Evolutionary conservation across 225 moss, liverwort and hornwort genomes (phyloP).

Genomic region (Rhytidiadelphus loreus): DNA sequence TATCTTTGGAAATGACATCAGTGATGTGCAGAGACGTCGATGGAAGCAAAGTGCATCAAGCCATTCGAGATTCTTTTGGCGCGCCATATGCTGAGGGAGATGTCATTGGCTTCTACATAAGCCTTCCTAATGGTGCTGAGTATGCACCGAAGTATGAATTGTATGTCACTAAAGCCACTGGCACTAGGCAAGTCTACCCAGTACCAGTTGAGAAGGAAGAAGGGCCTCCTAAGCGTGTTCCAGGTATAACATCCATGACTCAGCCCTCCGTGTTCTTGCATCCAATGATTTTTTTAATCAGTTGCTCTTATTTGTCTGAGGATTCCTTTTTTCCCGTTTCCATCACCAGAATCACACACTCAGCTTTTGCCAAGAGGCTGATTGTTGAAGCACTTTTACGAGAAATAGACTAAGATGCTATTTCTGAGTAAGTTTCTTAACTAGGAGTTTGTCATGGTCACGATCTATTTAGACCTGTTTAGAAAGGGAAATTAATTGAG

Average conservation of each 20-base stretch:
- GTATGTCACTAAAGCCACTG: constrained; percentile 23
- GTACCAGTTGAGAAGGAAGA: constrained; percentile 72
- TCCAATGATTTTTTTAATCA: background rate
- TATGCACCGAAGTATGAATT: constrained; percentile 53
- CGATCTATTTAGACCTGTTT: background rate
- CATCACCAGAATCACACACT: background rate
- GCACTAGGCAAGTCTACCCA: constrained; percentile 32
- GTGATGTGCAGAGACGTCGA: constrained; percentile 61
- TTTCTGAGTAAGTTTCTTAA: background rate
- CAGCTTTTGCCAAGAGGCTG: background rate
- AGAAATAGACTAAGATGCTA: background rate
- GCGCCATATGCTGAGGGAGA: constrained; percentile 69
- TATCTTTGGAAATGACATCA: background rate
- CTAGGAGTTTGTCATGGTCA: background rate
- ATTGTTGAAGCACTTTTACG: background rate
- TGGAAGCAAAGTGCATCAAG: constrained; percentile 91
- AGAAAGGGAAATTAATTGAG: background rate
- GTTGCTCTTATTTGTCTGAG: background rate
- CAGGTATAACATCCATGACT: constrained; percentile 39
- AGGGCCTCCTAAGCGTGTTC: constrained; percentile 63
- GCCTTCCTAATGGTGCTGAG: constrained; percentile 66
- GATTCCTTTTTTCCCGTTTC: background rate
- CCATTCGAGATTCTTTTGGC: constrained; percentile 63
- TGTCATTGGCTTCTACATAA: constrained; percentile 89
- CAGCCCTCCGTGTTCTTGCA: background rate